A percentile compares a stretch with the other conserved stretches of the same genome.
phyloP scores from a whole-genome alignment of 495 filamentous ascomycete species.

The Penicillium cinerascens region DNA sequence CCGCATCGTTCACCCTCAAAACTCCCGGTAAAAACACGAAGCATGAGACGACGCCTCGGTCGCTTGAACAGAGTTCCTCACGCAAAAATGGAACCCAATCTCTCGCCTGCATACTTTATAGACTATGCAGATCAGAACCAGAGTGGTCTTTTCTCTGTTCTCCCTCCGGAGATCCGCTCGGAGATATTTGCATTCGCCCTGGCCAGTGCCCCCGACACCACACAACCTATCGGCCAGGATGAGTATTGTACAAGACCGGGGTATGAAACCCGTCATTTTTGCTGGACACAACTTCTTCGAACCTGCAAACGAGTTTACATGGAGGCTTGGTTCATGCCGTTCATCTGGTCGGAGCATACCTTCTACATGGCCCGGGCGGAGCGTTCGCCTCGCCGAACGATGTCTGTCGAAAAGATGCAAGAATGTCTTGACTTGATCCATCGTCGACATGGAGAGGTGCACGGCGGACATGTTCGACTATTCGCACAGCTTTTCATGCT shows the following conservation, averaged over 20 bases:
- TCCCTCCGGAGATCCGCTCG: conserved; percentile 28
- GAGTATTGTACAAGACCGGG: conserved; percentile 24
- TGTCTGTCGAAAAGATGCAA: conserved; percentile 5
- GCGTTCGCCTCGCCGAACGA: conserved; percentile 9
- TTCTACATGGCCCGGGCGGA: conserved; percentile 16
- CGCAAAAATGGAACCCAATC: not conserved
- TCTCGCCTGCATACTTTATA: not conserved
- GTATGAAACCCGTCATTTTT: conserved; percentile 18
- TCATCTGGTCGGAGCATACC: conserved; percentile 22
- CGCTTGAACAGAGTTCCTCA: not conserved
- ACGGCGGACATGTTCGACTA: conserved; percentile 4
- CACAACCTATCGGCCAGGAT: conserved; percentile 1
- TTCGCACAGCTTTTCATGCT: conserved; percentile 26
- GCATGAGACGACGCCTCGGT: not conserved
- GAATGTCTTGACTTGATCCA: conserved; percentile 8
- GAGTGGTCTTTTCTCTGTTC: conserved; percentile 8
- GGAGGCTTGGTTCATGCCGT: conserved; percentile 31
- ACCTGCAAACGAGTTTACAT: conserved; percentile 21
- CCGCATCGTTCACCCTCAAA: not conserved
- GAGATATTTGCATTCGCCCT: conserved; percentile 27
- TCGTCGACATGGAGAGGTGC: conserved; percentile 7
- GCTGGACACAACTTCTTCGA: conserved; percentile 19
- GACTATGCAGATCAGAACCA: not conserved
- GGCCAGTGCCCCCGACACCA: conserved; percentile 16
- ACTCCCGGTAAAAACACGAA: not conserved